Percentiles rank a stretch among this genome's conserved stretches.
Evolutionary conservation across 169 alveolate genomes (phyloP).

Genomic region (Plasmodium fragile): DNA sequence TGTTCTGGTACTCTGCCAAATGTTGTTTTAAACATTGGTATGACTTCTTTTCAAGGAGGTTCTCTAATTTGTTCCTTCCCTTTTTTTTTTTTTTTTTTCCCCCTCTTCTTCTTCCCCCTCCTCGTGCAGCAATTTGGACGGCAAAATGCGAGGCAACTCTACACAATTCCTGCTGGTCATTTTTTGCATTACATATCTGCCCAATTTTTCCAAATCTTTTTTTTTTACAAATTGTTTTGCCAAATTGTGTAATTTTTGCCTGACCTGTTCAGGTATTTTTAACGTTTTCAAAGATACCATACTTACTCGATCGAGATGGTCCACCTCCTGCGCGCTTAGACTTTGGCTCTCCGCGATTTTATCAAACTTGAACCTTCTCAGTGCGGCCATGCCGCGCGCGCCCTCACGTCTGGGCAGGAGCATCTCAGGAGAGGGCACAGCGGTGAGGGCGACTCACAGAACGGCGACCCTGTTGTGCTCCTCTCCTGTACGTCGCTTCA

Average conservation of each 20-base stretch:
- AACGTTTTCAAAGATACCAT: constrained; percentile 59
- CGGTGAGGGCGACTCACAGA: neutral
- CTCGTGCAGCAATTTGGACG: constrained; percentile 80
- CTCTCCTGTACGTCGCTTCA: neutral
- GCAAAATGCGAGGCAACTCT: constrained; percentile 88
- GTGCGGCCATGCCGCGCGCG: neutral
- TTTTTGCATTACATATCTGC: constrained; percentile 80
- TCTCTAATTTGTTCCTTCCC: constrained; percentile 54
- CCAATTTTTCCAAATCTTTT: constrained; percentile 87
- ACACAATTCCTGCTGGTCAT: constrained; percentile 86
- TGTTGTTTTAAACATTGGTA: constrained; percentile 76
- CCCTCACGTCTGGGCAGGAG: neutral
- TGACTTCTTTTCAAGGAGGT: constrained; percentile 74
- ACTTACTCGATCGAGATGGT: constrained; percentile 52
- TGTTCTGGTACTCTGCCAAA: constrained; percentile 70
- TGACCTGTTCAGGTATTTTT: constrained; percentile 82
- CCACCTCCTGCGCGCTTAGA: constrained; percentile 48
- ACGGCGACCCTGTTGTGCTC: neutral
- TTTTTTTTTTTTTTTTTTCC: constrained; percentile 11
- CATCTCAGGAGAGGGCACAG: neutral
- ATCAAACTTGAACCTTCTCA: constrained; percentile 48
- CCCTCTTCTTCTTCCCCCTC: neutral
- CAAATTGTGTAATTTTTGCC: constrained; percentile 79
- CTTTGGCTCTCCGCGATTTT: constrained; percentile 57
- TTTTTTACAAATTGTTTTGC: constrained; percentile 82